Evolutionary conservation across 306 rosid genomes (phyloP), one percentile per base, ranked within the genome.

Genomic region (Canavalia ensiformis): DNA sequence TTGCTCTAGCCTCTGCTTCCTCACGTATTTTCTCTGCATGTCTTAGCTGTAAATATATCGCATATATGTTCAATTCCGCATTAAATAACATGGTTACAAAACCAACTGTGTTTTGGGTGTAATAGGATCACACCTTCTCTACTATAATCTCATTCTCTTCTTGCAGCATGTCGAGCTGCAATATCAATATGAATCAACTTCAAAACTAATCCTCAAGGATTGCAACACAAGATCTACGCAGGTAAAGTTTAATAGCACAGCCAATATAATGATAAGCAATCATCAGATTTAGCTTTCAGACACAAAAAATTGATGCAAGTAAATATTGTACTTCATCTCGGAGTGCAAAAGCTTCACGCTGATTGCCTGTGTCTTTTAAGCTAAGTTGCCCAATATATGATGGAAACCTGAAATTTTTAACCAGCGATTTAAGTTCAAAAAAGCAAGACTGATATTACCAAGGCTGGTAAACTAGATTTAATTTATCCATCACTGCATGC

Each of bases 131-230:
- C 55, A 94, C 98, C 97, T 94, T 92, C 42, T 91, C 91, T 33
- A 87, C 82, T 76, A 89, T 56, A 85, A 5, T 35, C 51, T 87
- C 94, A 33, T 94, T 91, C 84, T 92, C 98, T 79, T 94, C 98
- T 84, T 91, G 93, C 74, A 96, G 84, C 97, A 96, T 93, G 85
- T 96, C 99, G 77, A 96, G 97, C 99, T 96, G 97, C 88, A 88
- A 86, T 73, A 82, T 78, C 39, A 68, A 41, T 34, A 52, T 68
- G 68, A 73, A 83, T 85, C 81, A 87, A 84, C 58, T 76, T 87
- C 72, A 56, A 37, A 42, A 73, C 49, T 10, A 84, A 37, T 63
- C 31, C n/a, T 76, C 70, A 33, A 30, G 18, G 80, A 66, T 49
- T 8, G 66, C 18, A 63, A 29, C 45, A 56, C 71, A 76, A 64